These are phyloP conservation scores for Yamagishiella unicocca DNA, from an alignment of 139 green algal genomes.

Conservation along the genomic window DNA sequence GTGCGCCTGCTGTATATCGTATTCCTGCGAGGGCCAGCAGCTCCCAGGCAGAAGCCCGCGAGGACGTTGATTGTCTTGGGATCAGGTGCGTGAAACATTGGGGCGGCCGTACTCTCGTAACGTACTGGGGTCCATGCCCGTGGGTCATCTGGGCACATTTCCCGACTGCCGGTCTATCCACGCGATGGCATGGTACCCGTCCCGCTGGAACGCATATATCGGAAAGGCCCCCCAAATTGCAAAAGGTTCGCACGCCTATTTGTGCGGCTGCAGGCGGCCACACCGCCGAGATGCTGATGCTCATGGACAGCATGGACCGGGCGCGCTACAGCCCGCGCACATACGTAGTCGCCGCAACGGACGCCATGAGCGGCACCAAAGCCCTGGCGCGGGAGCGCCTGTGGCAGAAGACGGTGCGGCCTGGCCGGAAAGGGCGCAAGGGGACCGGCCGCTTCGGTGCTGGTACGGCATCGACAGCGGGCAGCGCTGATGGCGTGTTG, in stretches of 20 bases:
- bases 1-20: not conserved
- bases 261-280: conserved; percentile 80
- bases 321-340: not conserved
- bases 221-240: not conserved
- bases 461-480: not conserved
- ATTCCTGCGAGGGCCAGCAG: not conserved
- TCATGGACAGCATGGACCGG: conserved; percentile 67
- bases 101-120: too few species aligned
- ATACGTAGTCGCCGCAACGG: not conserved
- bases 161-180: not conserved
- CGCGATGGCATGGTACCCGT: not conserved
- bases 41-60: conserved; percentile 13
- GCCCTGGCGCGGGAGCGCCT: not conserved
- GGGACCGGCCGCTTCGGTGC: too few species aligned
- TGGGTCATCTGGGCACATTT: not conserved
- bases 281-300: conserved; percentile 92
- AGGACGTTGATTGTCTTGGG: conserved; percentile 86
- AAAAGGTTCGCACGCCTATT: not conserved
- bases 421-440: not conserved
- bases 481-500: not conserved
- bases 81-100: conserved; percentile 82
- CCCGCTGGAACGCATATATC: not conserved
- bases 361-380: not conserved
- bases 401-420: conserved; percentile 14
- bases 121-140: too few species aligned